phyloP scores from a whole-genome alignment of 1,284 basidiomycete genomes.

The Peniophora sp. region DNA sequence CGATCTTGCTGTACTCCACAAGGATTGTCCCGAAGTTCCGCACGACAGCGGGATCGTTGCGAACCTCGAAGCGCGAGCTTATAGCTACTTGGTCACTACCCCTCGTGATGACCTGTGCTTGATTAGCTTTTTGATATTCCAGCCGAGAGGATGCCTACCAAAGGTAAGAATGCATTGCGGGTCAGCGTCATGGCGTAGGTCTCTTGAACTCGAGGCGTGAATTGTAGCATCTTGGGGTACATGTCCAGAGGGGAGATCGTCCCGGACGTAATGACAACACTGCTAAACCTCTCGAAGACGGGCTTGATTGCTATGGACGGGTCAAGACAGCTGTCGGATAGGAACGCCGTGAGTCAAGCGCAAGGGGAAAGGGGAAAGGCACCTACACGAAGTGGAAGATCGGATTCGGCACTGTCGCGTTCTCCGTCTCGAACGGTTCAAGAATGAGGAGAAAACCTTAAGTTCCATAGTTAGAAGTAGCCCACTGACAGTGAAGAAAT shows the following conservation, averaged over 20 bases:
- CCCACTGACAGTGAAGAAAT: background rate
- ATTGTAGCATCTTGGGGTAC: slow-evolving; percentile 99
- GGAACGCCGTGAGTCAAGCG: slow-evolving; percentile 3
- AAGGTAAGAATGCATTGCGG: slow-evolving; percentile 94
- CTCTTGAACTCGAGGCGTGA: slow-evolving; percentile 95
- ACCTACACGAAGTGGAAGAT: slow-evolving; percentile 93
- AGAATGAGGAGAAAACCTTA: slow-evolving; percentile 93
- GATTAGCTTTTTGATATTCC: background rate
- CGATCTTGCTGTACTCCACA: slow-evolving; percentile 95
- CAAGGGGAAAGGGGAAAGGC: slow-evolving; percentile 20
- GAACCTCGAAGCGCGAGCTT: slow-evolving; percentile 97
- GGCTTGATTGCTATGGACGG: slow-evolving; percentile 97
- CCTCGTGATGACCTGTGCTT: slow-evolving; percentile 82
- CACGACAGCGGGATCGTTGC: slow-evolving; percentile 98
- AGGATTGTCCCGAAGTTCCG: slow-evolving; percentile 98
- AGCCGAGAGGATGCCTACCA: slow-evolving; percentile 43
- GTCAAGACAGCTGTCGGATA: slow-evolving; percentile 85
- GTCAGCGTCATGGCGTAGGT: slow-evolving; percentile 98
- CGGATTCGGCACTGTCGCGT: slow-evolving; percentile 97
- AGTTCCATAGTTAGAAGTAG: slow-evolving; percentile 2
- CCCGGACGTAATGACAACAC: slow-evolving; percentile 97
- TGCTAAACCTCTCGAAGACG: slow-evolving; percentile 97
- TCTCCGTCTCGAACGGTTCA: slow-evolving; percentile 98
- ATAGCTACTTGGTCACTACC: slow-evolving; percentile 99
- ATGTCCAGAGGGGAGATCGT: slow-evolving; percentile 98